A percentile compares a stretch with the other conserved stretches of the same genome.
Evolutionary conservation across 441 rosid species (phyloP).

Genomic region (Eruca vesicaria): DNA sequence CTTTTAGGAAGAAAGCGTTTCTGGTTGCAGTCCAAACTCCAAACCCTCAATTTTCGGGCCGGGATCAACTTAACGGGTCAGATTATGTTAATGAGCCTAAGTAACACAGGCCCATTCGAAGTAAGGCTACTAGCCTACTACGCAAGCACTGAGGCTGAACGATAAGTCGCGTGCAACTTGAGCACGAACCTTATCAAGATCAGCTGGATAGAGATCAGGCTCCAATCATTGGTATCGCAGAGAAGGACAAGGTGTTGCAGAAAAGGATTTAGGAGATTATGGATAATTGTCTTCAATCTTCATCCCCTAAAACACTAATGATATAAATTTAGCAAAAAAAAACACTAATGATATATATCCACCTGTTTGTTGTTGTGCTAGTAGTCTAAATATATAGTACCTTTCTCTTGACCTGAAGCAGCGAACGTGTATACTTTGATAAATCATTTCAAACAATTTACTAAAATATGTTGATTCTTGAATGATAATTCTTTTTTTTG

Average conservation of each 20-base stretch:
- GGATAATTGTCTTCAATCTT: too few species aligned
- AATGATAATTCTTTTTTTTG: neutral
- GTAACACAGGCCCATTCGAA: neutral
- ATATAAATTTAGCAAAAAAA: too few species aligned
- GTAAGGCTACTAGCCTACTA: neutral
- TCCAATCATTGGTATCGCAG: too few species aligned
- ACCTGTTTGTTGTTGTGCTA: too few species aligned
- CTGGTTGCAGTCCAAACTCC: neutral
- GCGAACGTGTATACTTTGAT: neutral
- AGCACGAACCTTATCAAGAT: slow-evolving; percentile 22
- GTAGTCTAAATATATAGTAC: too few species aligned
- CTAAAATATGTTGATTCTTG: neutral
- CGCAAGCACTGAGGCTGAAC: neutral
- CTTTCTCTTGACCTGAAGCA: neutral
- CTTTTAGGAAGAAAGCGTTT: neutral
- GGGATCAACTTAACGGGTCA: neutral
- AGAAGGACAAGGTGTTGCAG: slow-evolving; percentile 65
- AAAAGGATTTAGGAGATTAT: too few species aligned
- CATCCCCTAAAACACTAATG: too few species aligned
- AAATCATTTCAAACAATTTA: neutral
- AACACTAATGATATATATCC: too few species aligned
- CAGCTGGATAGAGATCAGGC: too few species aligned
- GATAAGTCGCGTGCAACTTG: too few species aligned
- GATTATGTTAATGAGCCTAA: slow-evolving; percentile 8
- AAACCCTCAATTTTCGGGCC: neutral